Base-by-base conservation (phyloP, 1,139 yeast species). In the Trichomonascaceae sp. region DNA sequence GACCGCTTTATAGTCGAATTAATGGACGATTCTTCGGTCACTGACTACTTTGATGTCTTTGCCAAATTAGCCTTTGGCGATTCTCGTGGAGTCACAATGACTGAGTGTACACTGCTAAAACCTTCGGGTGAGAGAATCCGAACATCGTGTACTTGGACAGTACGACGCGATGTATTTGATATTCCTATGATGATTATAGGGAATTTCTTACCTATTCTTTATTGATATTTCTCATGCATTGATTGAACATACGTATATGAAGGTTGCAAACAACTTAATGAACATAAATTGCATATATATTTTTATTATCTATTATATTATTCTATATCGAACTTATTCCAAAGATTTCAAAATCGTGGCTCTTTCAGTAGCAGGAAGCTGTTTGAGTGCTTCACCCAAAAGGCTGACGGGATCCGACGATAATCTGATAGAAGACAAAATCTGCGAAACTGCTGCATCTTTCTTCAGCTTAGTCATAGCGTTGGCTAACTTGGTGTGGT, bases 111-210 rank as follows among this genome's bases (percentile, higher is more conserved):
- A 0, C 72, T 87, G 55, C 70, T 87, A 52, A 82, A 88, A 3
- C 84, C 85, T 3, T 77, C 76, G 43, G 72, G 72, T 13, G 63
- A 61, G 13, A 63, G 62, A 50, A 65, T 89, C 48, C 75, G 86
- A 48, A 87, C 96, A 0, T 83, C 91, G 20, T 85, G 96, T 66
- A 84, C 88, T 64, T 90, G 96, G 96, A 91, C 97, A 0, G 75
- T 91, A 18, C 87, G 87, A 63, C 76, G 96, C 60, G 96, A 90
- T 70, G 83, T 86, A 47, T 90, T 88, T 70, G 96, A 88, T 67
- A 83, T 89, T 54, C 96, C 97, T n/a, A 86, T 90, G 91, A 90
- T 91, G 96, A 87, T 91, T 49, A 83, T 91, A 47, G 97, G 96
- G 18, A 90, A 89, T 39, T 63, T 63, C 47, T 47, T 62, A 45